Percentiles rank a stretch among this genome's conserved stretches.
phyloP scores from a whole-genome alignment of 2,329 filamentous ascomycete species.

The Lecanoromycetidae sp. region DNA sequence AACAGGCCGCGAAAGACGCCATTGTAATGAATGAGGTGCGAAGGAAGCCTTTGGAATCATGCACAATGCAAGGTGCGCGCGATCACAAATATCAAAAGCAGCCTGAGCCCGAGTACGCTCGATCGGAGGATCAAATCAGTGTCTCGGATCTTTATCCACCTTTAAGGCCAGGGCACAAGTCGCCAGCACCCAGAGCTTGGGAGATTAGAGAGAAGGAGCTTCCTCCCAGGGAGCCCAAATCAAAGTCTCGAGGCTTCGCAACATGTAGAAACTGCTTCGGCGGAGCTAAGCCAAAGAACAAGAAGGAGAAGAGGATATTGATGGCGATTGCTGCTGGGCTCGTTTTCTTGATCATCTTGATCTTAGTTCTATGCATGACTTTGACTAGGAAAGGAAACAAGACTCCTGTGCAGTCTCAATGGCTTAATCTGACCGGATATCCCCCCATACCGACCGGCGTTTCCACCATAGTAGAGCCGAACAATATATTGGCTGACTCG shows the following conservation, averaged over 20 bases:
- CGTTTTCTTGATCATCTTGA: constrained; percentile 44
- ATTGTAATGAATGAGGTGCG: not conserved
- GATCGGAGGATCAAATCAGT: constrained; percentile 8
- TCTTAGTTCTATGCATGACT: constrained; percentile 46
- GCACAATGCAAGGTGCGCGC: too few relatives aligned
- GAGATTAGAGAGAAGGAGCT: not conserved
- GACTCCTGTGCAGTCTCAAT: constrained; percentile 42
- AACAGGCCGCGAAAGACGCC: not conserved
- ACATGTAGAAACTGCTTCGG: constrained; percentile 28
- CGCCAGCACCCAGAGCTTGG: not conserved
- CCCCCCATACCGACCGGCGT: constrained; percentile 78
- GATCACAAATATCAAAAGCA: too few relatives aligned
- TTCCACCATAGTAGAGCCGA: constrained; percentile 62
- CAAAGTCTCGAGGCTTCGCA: not conserved
- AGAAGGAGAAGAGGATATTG: constrained; percentile 37
- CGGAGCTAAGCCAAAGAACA: constrained; percentile 30
- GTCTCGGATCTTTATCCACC: constrained; percentile 14
- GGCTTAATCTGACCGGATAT: constrained; percentile 76
- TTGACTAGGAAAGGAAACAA: constrained; percentile 37
- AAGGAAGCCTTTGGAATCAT: not conserved
- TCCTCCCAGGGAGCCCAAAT: not conserved
- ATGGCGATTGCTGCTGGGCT: constrained; percentile 40
- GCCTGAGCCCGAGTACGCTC: too few relatives aligned
- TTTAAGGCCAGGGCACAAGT: not conserved
- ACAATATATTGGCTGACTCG: constrained; percentile 50